phyloP scores from a whole-genome alignment of 2,329 filamentous ascomycete species.

The Penicillium sp. region DNA sequence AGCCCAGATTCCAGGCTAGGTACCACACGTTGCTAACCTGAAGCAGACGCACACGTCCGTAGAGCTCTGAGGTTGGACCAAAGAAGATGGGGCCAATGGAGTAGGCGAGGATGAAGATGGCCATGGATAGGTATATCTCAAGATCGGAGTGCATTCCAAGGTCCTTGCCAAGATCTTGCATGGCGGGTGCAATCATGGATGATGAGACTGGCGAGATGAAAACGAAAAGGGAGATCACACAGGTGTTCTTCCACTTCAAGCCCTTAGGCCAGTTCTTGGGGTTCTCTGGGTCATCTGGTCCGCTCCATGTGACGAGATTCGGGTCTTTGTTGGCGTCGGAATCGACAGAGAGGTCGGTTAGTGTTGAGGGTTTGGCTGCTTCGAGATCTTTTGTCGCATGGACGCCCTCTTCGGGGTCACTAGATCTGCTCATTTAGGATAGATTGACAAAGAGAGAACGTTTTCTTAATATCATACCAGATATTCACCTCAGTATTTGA shows the following conservation, averaged over 20 bases:
- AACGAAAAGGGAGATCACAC: neutral
- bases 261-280: conserved; percentile 11
- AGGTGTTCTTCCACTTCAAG: conserved; percentile 7
- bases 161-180: conserved; percentile 51
- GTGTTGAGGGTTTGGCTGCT: neutral
- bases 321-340: neutral
- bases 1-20: conserved; percentile 55
- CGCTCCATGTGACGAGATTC: conserved; percentile 7
- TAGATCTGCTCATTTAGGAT: neutral
- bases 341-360: neutral
- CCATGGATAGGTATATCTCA: conserved; percentile 44
- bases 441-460: neutral
- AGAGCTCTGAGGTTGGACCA: conserved; percentile 52
- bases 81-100: conserved; percentile 49
- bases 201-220: conserved; percentile 53
- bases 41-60: conserved; percentile 50
- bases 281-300: conserved; percentile 10
- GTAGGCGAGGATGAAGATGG: conserved; percentile 45
- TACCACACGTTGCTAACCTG: conserved; percentile 52
- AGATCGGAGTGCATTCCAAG: conserved; percentile 48
- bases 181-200: conserved; percentile 52
- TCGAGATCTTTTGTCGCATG: neutral
- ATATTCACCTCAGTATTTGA: neutral
- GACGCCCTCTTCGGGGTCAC: neutral
- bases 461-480: neutral